Base-by-base conservation (phyloP, 768 basidiomycete genomes). In the Trametes gibbosa region DNA sequence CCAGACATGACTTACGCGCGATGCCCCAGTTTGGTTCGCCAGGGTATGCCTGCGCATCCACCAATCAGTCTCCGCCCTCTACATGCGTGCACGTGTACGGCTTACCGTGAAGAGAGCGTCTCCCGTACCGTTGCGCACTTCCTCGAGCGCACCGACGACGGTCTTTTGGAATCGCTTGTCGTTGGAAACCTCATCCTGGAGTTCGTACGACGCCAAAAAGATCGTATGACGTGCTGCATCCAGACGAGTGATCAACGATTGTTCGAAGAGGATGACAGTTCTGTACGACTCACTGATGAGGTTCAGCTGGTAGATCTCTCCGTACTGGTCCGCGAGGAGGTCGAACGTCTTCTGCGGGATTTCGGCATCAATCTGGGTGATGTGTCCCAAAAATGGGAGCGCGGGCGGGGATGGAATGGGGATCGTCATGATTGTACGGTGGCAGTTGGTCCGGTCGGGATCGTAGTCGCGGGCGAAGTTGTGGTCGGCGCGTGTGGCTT, bases 1-100 rank as follows among this genome's bases (percentile, higher is more conserved):
- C 8, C 19, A 21, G 13, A 24, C 9, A 45, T 21, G 21, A 21
- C 76, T 42, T 66, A 79, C 78, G 79, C 14, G 77, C 77, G 48
- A 78, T 68, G n/a, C 68, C 76, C 79, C 79, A 82, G 65, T 78
- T 79, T 16, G 74, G 72, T 59, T 82, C 81, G 14, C 73, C 71
- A 17, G 69, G 63, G 41, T 75, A 68, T 0, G 79, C 79, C 69
- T 62, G 35, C 12, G 19, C 23, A 41, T 79, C 1, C 9, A 16
- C 23, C 16, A 16, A 23, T 51, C 23, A 29, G 40, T 10, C 19
- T 17, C 24, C 32, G 32, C 4, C 16, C 13, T 13, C 52, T 13
- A 48, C 16, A 32, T n/a, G n/a, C 46, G 6, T 3, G 21, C 52
- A 14, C 4, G 19, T 45, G 0, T 6, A 19, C 6, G 9, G 17